These are phyloP conservation scores for Globisporangium irregulare DNA, from an alignment of 352 stramenopile genomes.

Conservation along the genomic window DNA sequence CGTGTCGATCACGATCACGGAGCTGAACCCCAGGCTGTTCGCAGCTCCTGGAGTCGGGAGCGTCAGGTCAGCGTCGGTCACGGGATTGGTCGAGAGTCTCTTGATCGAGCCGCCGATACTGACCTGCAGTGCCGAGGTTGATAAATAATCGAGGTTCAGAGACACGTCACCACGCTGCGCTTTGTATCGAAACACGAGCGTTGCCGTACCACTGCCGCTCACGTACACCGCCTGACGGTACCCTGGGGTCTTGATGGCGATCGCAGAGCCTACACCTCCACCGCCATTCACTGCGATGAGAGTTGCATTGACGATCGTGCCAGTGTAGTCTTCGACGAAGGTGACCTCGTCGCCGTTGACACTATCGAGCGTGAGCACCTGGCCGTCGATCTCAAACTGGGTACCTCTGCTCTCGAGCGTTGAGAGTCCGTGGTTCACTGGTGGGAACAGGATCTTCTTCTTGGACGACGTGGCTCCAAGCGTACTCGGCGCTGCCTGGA, in stretches of 20 bases:
- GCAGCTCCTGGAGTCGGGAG: slow-evolving; percentile 35
- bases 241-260: slow-evolving; percentile 47
- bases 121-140: slow-evolving; percentile 34
- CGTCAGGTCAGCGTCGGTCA: slow-evolving; percentile 47
- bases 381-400: slow-evolving; percentile 51
- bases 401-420: slow-evolving; percentile 34
- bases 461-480: not conserved
- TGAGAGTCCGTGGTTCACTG: slow-evolving; percentile 44
- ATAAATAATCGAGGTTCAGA: slow-evolving; percentile 43
- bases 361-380: slow-evolving; percentile 48
- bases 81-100: slow-evolving; percentile 43
- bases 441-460: slow-evolving; percentile 53
- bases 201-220: slow-evolving; percentile 42
- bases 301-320: slow-evolving; percentile 34
- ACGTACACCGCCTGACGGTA: slow-evolving; percentile 46
- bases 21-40: slow-evolving; percentile 34
- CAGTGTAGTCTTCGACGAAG: slow-evolving; percentile 52
- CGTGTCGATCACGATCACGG: slow-evolving; percentile 50
- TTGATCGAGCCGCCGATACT: slow-evolving; percentile 42
- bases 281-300: slow-evolving; percentile 6
- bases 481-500: slow-evolving; percentile 34
- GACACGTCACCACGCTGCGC: slow-evolving; percentile 58
- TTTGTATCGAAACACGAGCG: slow-evolving; percentile 49
- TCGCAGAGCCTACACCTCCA: not conserved
- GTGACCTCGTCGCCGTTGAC: slow-evolving; percentile 44